Evolutionary conservation across 164 flowering plant genomes (phyloP).

Genomic region (Amborella trichopoda): DNA sequence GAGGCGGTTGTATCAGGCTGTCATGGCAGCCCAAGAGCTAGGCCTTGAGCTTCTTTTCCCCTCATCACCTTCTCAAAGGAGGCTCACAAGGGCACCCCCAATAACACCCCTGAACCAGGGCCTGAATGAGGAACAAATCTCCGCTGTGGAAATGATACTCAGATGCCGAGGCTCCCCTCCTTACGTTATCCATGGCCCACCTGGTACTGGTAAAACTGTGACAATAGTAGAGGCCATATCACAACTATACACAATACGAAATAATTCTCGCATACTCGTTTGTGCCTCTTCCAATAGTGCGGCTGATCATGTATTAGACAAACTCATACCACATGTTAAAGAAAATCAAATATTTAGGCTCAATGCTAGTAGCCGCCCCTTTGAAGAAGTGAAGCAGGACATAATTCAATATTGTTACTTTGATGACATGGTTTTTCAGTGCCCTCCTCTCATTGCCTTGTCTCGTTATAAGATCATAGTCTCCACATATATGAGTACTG

Average conservation of each 20-base stretch:
- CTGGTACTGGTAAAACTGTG: constrained; percentile 92
- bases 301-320: constrained; percentile 73
- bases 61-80: constrained; percentile 17
- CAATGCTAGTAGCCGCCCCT: constrained; percentile 63
- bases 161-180: constrained; percentile 80
- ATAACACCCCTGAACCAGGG: constrained; percentile 31
- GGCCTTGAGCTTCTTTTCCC: constrained; percentile 56
- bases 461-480: constrained; percentile 46
- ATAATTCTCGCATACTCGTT: constrained; percentile 40
- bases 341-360: constrained; percentile 58
- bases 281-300: constrained; percentile 96
- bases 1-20: constrained; percentile 61
- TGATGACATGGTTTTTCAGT: constrained; percentile 43
- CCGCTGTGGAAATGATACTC: constrained; percentile 64
- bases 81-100: constrained; percentile 24
- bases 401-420: constrained; percentile 40
- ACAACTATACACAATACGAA: constrained; percentile 41
- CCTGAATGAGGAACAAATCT: constrained; percentile 74
- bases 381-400: constrained; percentile 50
- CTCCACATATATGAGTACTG: constrained; percentile 81
- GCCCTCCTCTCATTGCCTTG: constrained; percentile 49
- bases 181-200: constrained; percentile 90
- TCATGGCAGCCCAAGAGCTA: constrained; percentile 36
- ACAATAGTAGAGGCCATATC: constrained; percentile 79
- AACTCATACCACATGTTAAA: constrained; percentile 24